phyloP scores from a whole-genome alignment of 2,329 filamentous ascomycete species.

The Volutella citrinella region DNA sequence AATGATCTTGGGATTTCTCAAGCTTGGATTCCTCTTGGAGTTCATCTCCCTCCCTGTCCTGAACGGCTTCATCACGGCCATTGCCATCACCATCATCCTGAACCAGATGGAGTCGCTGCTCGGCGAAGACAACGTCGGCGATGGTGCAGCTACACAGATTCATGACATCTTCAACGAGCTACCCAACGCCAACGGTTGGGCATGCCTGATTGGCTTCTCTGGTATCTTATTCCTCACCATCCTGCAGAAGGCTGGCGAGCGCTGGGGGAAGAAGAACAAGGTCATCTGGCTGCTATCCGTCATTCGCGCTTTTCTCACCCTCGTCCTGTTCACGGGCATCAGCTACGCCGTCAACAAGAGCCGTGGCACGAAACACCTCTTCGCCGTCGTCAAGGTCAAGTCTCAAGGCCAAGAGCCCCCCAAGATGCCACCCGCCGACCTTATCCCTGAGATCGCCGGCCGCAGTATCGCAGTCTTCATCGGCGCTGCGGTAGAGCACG shows the following conservation, averaged over 20 bases:
- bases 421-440: constrained; percentile 40
- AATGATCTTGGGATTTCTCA: constrained; percentile 57
- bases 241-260: constrained; percentile 56
- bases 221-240: constrained; percentile 53
- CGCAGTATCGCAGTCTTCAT: constrained; percentile 60
- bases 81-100: constrained; percentile 62
- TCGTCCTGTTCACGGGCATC: constrained; percentile 61
- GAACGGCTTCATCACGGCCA: constrained; percentile 63
- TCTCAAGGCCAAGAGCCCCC: constrained; percentile 53
- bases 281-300: constrained; percentile 57
- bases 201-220: constrained; percentile 57
- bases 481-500: constrained; percentile 59
- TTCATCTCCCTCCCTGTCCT: constrained; percentile 65
- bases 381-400: constrained; percentile 55
- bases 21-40: constrained; percentile 63
- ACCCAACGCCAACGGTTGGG: constrained; percentile 54
- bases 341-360: constrained; percentile 60
- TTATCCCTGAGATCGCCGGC: constrained; percentile 52
- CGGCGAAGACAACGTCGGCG: constrained; percentile 48
- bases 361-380: constrained; percentile 43
- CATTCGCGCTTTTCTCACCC: constrained; percentile 57
- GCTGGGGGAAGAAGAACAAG: constrained; percentile 57
- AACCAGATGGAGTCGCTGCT: constrained; percentile 63
- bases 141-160: constrained; percentile 54
- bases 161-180: constrained; percentile 56